phyloP scores from a whole-genome alignment of 2,329 filamentous ascomycete genomes.

The Akanthomyces dipterigenus region DNA sequence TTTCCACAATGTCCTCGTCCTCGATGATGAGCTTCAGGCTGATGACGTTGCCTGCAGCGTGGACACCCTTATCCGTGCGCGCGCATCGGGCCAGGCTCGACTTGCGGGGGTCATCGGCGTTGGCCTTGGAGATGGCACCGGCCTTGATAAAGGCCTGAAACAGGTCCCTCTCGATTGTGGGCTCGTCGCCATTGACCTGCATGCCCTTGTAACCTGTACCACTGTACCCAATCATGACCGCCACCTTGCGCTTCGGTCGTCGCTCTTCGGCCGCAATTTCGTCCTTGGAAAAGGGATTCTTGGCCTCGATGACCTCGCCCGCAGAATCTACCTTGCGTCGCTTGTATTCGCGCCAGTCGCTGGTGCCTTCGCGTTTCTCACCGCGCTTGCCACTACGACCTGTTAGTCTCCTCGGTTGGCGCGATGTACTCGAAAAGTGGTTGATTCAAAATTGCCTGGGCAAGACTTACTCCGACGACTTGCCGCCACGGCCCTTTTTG shows the following conservation, averaged over 20 bases:
- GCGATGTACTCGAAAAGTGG: not conserved
- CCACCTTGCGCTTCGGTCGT: slow-evolving; percentile 91
- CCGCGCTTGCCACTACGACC: slow-evolving; percentile 3
- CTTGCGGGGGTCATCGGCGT: slow-evolving; percentile 94
- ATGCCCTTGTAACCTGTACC: slow-evolving; percentile 96
- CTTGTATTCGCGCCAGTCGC: slow-evolving; percentile 35
- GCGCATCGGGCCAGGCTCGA: slow-evolving; percentile 90
- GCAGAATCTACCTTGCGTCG: slow-evolving; percentile 33
- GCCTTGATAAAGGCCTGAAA: slow-evolving; percentile 88
- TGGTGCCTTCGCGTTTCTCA: slow-evolving; percentile 33
- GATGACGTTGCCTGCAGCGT: slow-evolving; percentile 91
- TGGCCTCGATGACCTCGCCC: slow-evolving; percentile 26
- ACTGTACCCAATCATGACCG: slow-evolving; percentile 90
- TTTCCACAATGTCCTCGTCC: slow-evolving; percentile 77
- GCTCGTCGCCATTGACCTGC: slow-evolving; percentile 77
- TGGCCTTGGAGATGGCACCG: slow-evolving; percentile 91
- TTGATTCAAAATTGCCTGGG: not conserved
- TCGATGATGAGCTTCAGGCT: slow-evolving; percentile 94
- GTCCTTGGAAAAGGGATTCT: slow-evolving; percentile 55
- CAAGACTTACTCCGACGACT: slow-evolving; percentile 6
- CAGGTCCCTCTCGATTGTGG: slow-evolving; percentile 93
- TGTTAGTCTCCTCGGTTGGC: slow-evolving; percentile 11
- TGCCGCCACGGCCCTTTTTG: slow-evolving; percentile 1
- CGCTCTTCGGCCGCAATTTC: slow-evolving; percentile 85
- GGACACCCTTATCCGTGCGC: slow-evolving; percentile 93